Conservation (phyloP, 345 rosid genomes). For the Brassica rapa region DNA sequence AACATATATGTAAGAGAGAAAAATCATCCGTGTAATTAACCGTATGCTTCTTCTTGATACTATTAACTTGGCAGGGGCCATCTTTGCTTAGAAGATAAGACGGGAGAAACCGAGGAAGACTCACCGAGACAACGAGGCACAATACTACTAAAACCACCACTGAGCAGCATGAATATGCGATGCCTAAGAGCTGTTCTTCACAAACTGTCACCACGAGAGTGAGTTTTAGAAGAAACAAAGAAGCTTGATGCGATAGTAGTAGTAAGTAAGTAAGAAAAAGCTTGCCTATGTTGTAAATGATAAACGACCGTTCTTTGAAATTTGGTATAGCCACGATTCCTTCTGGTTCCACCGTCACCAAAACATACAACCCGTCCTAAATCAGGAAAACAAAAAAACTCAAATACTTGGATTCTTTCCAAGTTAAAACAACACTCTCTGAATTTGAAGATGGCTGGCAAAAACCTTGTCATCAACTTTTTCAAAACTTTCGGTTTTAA, state of each 20-base stretch:
- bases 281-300: slow-evolving; percentile 81
- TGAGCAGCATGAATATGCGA: slow-evolving; percentile 72
- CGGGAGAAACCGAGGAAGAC: slow-evolving; percentile 62
- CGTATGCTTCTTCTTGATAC: not conserved
- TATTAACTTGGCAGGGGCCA: not conserved
- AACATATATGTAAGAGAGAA: not conserved
- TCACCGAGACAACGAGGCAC: slow-evolving; percentile 59
- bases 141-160: slow-evolving; percentile 55
- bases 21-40: not conserved
- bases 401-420: not conserved
- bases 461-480: slow-evolving; percentile 47
- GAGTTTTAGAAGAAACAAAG: not conserved
- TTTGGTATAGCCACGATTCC: slow-evolving; percentile 74
- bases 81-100: slow-evolving; percentile 46
- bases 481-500: slow-evolving; percentile 50
- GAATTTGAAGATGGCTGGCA: not conserved
- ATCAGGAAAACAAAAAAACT: not conserved
- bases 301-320: slow-evolving; percentile 50
- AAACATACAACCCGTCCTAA: slow-evolving; percentile 56
- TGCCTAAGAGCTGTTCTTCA: slow-evolving; percentile 73
- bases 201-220: slow-evolving; percentile 55
- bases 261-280: not conserved
- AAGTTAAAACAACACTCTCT: not conserved
- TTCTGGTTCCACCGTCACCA: slow-evolving; percentile 79
- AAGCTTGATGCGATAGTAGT: not conserved